Conservation (phyloP, 73 alveolate genomes). For the Paramecium primaurelia region DNA sequence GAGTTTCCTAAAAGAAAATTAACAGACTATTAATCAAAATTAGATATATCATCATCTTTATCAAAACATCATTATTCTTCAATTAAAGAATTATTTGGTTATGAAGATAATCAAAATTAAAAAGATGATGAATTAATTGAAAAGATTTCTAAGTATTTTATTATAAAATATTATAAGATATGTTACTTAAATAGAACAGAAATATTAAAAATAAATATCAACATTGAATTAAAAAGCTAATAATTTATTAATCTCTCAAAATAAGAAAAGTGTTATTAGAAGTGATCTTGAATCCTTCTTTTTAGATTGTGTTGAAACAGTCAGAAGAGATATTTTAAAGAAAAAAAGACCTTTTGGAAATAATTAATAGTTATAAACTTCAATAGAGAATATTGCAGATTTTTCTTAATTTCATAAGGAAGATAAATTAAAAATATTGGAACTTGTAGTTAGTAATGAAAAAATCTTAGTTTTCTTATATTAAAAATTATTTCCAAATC, state of each 20-base stretch:
- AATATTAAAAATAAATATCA: not conserved
- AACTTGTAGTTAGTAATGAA: conserved; percentile 65
- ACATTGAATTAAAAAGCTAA: conserved; percentile 8
- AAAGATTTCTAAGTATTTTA: not conserved
- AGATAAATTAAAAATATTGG: conserved; percentile 67
- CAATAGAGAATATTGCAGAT: not conserved
- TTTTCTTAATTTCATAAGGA: conserved; percentile 43
- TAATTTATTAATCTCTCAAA: not conserved
- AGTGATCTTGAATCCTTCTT: conserved; percentile 84
- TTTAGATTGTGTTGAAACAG: conserved; percentile 86
- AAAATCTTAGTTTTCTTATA: conserved; percentile 63
- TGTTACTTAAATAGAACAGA: not conserved
- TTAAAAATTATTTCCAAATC: conserved; percentile 68
- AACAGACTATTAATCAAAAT: not conserved
- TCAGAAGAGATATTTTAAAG: conserved; percentile 78
- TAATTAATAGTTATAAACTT: not conserved
- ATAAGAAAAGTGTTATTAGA: conserved; percentile 54
- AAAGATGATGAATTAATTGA: not conserved
- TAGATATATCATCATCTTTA: not conserved
- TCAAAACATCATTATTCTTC: not conserved
- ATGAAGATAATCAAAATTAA: not conserved
- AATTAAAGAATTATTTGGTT: not conserved
- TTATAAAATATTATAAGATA: not conserved
- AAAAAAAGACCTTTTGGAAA: conserved; percentile 55
- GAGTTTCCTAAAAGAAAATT: not conserved